A percentile compares a stretch with the other conserved stretches of the same genome.
phyloP scores from a whole-genome alignment of 495 filamentous ascomycete species.

The Wilcoxina mikolae region DNA sequence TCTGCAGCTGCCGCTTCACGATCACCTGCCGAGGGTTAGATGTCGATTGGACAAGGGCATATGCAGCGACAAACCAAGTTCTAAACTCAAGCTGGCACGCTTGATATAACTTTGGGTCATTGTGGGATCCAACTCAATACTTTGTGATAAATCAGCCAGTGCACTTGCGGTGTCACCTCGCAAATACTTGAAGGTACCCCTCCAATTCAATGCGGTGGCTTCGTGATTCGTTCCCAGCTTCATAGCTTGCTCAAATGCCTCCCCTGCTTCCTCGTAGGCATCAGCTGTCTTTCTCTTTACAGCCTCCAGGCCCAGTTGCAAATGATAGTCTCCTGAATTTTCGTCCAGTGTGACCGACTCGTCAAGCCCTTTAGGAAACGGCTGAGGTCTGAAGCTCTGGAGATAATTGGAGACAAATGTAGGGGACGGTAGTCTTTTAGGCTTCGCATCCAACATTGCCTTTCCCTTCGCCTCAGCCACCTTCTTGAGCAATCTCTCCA shows the following conservation, averaged over 20 bases:
- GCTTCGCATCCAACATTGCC: constrained; percentile 59
- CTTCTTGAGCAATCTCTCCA: constrained; percentile 91
- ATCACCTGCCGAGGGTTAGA: constrained; percentile 43
- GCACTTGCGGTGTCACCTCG: constrained; percentile 73
- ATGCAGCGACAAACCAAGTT: constrained; percentile 52
- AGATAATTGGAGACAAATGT: constrained; percentile 98
- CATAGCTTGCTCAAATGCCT: constrained; percentile 74
- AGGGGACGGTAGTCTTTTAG: constrained; percentile 65
- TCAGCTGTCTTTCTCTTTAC: constrained; percentile 76
- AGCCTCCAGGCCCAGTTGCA: constrained; percentile 64
- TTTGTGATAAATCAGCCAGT: constrained; percentile 71
- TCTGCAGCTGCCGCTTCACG: constrained; percentile 76
- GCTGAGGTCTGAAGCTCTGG: constrained; percentile 79
- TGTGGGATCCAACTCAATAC: constrained; percentile 70
- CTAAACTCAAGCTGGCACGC: constrained; percentile 91
- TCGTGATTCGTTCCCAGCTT: constrained; percentile 66
- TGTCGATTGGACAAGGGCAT: background rate
- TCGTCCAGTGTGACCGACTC: constrained; percentile 61
- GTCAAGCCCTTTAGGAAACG: constrained; percentile 68
- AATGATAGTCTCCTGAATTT: constrained; percentile 64
- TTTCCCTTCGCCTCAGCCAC: constrained; percentile 87
- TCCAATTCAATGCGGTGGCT: constrained; percentile 85
- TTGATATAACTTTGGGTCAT: constrained; percentile 97
- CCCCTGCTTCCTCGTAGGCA: constrained; percentile 72
- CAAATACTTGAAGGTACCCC: constrained; percentile 88